phyloP scores from a whole-genome alignment of 805 yeast genomes.

The Metschnikowia matae region DNA sequence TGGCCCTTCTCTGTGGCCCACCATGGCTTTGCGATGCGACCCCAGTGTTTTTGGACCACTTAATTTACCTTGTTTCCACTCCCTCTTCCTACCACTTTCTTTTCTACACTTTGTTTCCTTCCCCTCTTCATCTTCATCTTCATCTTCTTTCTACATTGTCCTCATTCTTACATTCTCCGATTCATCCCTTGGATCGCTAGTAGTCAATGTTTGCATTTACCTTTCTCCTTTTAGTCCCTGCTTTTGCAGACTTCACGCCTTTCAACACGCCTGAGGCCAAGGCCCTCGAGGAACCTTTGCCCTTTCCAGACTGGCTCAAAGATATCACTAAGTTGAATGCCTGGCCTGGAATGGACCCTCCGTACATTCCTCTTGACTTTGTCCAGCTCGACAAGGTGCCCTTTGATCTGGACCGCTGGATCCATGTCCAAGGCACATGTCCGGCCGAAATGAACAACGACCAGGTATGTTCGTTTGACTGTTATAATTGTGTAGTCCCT shows the following conservation, averaged over 20 bases:
- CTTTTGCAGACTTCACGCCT: constrained; percentile 5
- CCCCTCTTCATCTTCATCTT: not conserved
- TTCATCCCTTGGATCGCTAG: not conserved
- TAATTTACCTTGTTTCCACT: not conserved
- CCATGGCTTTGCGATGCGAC: not conserved
- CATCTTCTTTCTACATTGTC: not conserved
- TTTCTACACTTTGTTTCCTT: not conserved
- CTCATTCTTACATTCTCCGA: not conserved
- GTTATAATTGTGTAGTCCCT: constrained; percentile 67
- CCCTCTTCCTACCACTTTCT: not conserved
- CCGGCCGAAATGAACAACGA: constrained; percentile 41
- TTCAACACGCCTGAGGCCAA: constrained; percentile 10
- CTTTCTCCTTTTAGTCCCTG: not conserved
- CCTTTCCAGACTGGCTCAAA: constrained; percentile 77
- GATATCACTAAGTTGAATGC: constrained; percentile 65
- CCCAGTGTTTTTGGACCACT: not conserved
- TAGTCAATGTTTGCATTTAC: constrained; percentile 1
- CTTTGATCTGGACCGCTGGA: constrained; percentile 25
- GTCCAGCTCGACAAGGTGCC: constrained; percentile 57
- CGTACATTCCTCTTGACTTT: constrained; percentile 77
- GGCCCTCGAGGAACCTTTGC: constrained; percentile 23
- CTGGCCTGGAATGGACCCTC: constrained; percentile 90
- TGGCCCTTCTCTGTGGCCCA: not conserved
- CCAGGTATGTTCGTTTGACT: constrained; percentile 72
- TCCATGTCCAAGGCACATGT: constrained; percentile 59